Conservation (phyloP, 2,329 filamentous ascomycete genomes). For the Aspergillus oerlinghausenensis region DNA sequence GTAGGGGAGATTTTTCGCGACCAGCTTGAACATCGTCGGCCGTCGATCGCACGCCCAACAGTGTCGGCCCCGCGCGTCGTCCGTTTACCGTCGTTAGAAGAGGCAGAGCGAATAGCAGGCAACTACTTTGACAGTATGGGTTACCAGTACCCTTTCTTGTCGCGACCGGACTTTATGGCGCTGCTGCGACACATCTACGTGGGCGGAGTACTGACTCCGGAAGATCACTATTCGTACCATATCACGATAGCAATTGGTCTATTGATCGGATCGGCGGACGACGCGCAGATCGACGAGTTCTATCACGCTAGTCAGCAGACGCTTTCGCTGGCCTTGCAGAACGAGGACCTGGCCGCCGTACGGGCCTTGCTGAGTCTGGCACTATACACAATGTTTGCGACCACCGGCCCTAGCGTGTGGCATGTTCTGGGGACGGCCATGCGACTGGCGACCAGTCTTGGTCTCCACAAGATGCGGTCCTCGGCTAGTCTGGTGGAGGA, state of each 20-base stretch:
- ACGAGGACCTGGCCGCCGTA: conserved; percentile 34
- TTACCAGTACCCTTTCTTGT: conserved; percentile 36
- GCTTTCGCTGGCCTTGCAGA: conserved; percentile 30
- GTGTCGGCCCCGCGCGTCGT: conserved; percentile 29
- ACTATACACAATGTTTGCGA: conserved; percentile 36
- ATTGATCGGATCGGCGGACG: conserved; percentile 30
- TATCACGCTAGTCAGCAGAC: conserved; percentile 34
- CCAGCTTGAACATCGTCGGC: conserved; percentile 34
- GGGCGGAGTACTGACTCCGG: conserved; percentile 29
- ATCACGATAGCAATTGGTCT: conserved; percentile 35
- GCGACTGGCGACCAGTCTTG: conserved; percentile 35
- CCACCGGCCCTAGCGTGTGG: conserved; percentile 36
- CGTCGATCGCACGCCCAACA: conserved; percentile 28
- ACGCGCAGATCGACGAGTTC: conserved; percentile 29
- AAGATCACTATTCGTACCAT: conserved; percentile 33
- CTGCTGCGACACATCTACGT: conserved; percentile 32
- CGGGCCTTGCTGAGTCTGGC: conserved; percentile 34
- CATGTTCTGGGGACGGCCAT: conserved; percentile 36
- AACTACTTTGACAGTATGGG: conserved; percentile 38
- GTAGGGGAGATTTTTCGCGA: conserved; percentile 39
- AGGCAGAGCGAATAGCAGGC: conserved; percentile 28
- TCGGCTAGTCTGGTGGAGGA: conserved; percentile 28
- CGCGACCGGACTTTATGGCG: conserved; percentile 30
- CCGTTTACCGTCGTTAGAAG: conserved; percentile 31
- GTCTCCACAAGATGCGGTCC: conserved; percentile 31